phyloP scores from a whole-genome alignment of 2,329 filamentous ascomycete genomes.

The Eutypella sp. region DNA sequence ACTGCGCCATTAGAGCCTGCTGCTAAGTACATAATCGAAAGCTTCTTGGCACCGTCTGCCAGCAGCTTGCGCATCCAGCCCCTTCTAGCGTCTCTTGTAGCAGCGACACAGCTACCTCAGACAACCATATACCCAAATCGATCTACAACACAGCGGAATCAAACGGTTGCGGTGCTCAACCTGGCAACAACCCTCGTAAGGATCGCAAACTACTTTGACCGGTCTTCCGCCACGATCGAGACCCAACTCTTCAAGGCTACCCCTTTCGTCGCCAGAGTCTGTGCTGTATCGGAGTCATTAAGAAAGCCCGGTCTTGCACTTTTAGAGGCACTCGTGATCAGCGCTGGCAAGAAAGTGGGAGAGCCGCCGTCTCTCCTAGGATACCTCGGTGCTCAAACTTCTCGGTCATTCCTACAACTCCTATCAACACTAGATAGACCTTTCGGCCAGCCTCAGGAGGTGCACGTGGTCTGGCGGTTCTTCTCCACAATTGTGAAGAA shows the following conservation, averaged over 20 bases:
- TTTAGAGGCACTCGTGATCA: constrained; percentile 67
- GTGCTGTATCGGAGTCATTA: constrained; percentile 63
- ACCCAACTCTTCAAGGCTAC: constrained; percentile 76
- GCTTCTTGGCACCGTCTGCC: constrained; percentile 66
- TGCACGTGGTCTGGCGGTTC: constrained; percentile 74
- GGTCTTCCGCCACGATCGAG: constrained; percentile 63
- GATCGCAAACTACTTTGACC: constrained; percentile 59
- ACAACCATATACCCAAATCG: constrained; percentile 58
- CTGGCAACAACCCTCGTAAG: constrained; percentile 68
- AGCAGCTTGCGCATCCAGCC: constrained; percentile 73
- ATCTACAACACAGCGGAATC: constrained; percentile 50
- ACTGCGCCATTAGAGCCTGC: constrained; percentile 64
- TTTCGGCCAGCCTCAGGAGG: constrained; percentile 59
- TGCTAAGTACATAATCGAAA: constrained; percentile 70
- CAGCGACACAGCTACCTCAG: constrained; percentile 53
- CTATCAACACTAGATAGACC: constrained; percentile 74
- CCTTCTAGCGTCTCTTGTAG: constrained; percentile 64
- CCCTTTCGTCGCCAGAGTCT: constrained; percentile 71
- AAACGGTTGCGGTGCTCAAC: constrained; percentile 59
- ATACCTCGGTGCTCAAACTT: constrained; percentile 75
- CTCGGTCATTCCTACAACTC: constrained; percentile 77
- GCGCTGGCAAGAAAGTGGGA: constrained; percentile 57
- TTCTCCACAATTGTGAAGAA: constrained; percentile 82
- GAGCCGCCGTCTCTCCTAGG: constrained; percentile 93
- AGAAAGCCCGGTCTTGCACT: constrained; percentile 62